Evolutionary conservation across 2,329 filamentous ascomycete species (phyloP), one percentile per base, ranked within the genome.

Genomic region (Metarhizium robertsii): DNA sequence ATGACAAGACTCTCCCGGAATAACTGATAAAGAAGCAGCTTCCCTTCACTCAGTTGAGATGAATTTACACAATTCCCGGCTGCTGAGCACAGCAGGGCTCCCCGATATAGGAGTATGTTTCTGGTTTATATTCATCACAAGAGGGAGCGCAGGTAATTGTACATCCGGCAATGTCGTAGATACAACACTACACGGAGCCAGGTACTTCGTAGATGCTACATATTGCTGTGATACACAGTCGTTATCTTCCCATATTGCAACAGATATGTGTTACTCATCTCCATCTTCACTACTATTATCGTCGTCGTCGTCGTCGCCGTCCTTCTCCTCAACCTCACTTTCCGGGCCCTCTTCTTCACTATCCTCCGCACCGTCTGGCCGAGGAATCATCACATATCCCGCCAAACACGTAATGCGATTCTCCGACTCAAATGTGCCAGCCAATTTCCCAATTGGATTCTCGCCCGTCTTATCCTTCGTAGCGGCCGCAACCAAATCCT

Each of bases 401-500:
- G 84, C 85, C 64, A 97, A 67, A 68, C 94, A 97, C 42, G 92
- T 97, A 61, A 97, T 91, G 55, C 94, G 79, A 68, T 92, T 92
- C 49, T 86, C 85, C 25, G 92, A 96, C 70, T 92, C 87, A 65
- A 94, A 94, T 36, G 81, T 84, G 16, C 86, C 90, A 48, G 96
- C 68, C 55, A 95, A 67, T 60, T 73, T 79, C 34, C 89, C 91
- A 25, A 88, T 63, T 58, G 72, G 67, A 60, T 63, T 67, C 40
- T 63, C 59, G 7, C 43, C 52, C 45, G 57, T 55, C 50, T 57
- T 62, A 34, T 58, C 59, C 59, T 61, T 55, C 65, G 60, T 58
- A 54, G 61, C 55, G 64, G 59, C 65, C 61, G 62, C 63, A 59
- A 59, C 60, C 58, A 81, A 67, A 55, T 79, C 73, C 18, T 65